These are phyloP conservation scores for Helotiales sp. DNA, from an alignment of 2,329 filamentous ascomycete genomes.

Conservation along the genomic window DNA sequence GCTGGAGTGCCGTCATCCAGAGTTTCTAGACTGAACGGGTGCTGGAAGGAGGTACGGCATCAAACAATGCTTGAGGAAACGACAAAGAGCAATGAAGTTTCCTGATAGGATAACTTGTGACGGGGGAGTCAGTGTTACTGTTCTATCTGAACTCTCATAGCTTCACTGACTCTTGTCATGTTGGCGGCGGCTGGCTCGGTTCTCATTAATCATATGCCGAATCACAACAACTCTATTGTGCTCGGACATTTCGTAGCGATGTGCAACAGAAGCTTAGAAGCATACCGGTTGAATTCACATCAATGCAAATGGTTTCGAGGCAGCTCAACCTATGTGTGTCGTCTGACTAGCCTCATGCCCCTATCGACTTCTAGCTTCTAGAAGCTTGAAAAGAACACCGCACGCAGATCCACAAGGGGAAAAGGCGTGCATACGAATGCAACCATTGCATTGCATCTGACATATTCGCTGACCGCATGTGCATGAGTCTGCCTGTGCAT, in stretches of 20 bases:
- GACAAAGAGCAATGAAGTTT: too few relatives aligned
- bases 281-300: not conserved
- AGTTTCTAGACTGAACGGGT: not conserved
- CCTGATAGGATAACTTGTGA: too few relatives aligned
- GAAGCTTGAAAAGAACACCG: not conserved
- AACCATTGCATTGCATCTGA: not conserved
- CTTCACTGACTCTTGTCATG: not conserved
- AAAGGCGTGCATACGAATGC: not conserved
- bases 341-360: not conserved
- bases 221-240: not conserved
- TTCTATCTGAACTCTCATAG: too few relatives aligned
- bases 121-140: too few relatives aligned
- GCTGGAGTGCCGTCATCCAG: not conserved
- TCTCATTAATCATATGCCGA: too few relatives aligned
- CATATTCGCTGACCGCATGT: not conserved
- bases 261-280: not conserved
- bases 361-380: not conserved
- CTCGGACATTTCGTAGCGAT: not conserved
- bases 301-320: not conserved
- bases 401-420: not conserved
- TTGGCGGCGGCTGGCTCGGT: too few relatives aligned
- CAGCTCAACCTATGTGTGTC: not conserved
- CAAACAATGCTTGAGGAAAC: too few relatives aligned
- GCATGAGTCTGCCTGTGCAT: not conserved
- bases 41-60: too few relatives aligned